Base-by-base conservation (phyloP, 2,329 filamentous ascomycete genomes). In the Fusarium armeniacum region DNA sequence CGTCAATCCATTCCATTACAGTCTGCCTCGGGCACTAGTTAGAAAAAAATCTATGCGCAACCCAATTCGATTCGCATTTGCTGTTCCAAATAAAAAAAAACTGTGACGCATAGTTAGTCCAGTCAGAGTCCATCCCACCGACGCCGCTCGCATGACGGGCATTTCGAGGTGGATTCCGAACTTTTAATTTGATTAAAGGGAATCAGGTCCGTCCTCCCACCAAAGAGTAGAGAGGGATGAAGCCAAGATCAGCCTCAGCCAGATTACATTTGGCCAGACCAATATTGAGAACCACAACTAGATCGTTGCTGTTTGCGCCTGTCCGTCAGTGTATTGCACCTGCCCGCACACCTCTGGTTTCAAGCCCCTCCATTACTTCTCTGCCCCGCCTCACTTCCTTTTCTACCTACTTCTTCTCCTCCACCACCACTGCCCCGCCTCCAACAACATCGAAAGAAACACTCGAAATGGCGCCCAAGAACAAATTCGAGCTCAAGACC, bases 401-500 rank as follows among this genome's bases (percentile, higher is more conserved):
- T 58, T 57, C 59, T 66, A 46, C 64, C 36, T 65, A 51, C 58
- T 63, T 49, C 38, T 38, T 52, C 52, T 28, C 41, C 55, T 51
- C 58, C 63, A 59, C 58, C 57, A 59, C 69, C 57, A 65, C 63
- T 72, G 69, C 73, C 71, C 70, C 72, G 73, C 73, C 72, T 63
- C 49, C 54, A 49, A 65, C 65, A 47, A 69, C 20, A 61, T 47
- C 58, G 40, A 58, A 71, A 53, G 52, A 62, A 67, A 52, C 62
- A 65, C 53, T 30, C 64, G 64, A 67, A 58, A 77, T 77, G 75
- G 75, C 75, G 58, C 74, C 75, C 64, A 77, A 77, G 67, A 74
- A 51, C 56, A 77, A 76, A 58, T 77, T 76, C 46, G 74, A 72
- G 81, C 86, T 97, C 78, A 97, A 97, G 85, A 93, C 91, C 76